These are phyloP conservation scores for Hygrophila difformis DNA, from an alignment of 257 asterid species.

Conservation along the genomic window DNA sequence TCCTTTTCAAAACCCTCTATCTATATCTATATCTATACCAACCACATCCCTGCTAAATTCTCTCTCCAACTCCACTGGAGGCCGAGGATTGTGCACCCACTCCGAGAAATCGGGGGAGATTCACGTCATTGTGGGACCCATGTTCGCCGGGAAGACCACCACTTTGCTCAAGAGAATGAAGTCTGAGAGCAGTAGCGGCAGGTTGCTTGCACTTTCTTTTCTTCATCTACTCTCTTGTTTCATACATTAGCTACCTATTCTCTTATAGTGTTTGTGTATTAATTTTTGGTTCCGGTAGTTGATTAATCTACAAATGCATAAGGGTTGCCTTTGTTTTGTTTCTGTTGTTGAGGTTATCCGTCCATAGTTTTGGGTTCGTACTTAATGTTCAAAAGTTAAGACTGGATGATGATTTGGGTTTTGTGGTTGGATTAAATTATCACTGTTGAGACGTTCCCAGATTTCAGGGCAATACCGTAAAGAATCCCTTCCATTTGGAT, in stretches of 20 bases:
- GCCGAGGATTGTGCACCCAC: conserved; percentile 28
- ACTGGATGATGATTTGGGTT: conserved; percentile 18
- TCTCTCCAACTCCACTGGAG: conserved; percentile 27
- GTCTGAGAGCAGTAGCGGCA: conserved; percentile 65
- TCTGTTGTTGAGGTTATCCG: conserved; percentile 14
- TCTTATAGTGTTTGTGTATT: neutral
- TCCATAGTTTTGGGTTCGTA: conserved; percentile 10
- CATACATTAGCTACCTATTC: neutral
- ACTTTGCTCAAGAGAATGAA: conserved; percentile 79
- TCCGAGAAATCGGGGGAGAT: conserved; percentile 55
- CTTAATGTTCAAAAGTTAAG: conserved; percentile 16
- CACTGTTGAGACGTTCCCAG: conserved; percentile 57
- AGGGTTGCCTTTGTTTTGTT: neutral
- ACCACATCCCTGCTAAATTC: conserved; percentile 27
- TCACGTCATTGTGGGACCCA: conserved; percentile 92
- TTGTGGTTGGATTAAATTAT: conserved; percentile 28
- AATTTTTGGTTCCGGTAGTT: conserved; percentile 13
- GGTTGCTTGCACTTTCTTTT: conserved; percentile 34
- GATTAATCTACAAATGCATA: conserved; percentile 4
- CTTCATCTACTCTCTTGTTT: neutral
- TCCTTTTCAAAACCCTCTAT: conserved; percentile 18
- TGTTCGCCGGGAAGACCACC: conserved; percentile 97
- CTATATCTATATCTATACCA: too few relatives aligned
- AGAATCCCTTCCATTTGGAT: conserved; percentile 42
- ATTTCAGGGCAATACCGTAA: conserved; percentile 54